A percentile compares a stretch with the other conserved stretches of the same genome.
Conservation (phyloP, 2,329 filamentous ascomycete species). For the Colletotrichum sp. region DNA sequence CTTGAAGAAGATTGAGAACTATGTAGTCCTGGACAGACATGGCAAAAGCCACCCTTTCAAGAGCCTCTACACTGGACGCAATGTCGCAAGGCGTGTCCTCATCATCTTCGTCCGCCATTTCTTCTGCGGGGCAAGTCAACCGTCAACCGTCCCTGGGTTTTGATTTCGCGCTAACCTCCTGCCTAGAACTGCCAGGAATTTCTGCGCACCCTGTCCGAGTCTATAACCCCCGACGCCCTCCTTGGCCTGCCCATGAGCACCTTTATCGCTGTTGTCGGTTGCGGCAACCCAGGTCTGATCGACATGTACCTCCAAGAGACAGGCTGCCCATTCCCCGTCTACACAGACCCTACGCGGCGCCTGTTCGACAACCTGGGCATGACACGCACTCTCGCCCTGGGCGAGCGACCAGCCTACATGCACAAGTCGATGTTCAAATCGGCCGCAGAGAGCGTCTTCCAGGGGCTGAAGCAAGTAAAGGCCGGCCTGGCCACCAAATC, state of each 20-base stretch:
- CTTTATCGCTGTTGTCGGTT: conserved; percentile 73
- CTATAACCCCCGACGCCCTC: conserved; percentile 58
- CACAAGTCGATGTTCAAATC: conserved; percentile 56
- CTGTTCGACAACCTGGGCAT: conserved; percentile 74
- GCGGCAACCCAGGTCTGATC: conserved; percentile 72
- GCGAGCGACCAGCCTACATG: conserved; percentile 68
- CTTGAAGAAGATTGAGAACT: conserved; percentile 57
- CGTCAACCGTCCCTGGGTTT: background rate
- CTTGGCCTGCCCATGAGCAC: conserved; percentile 59
- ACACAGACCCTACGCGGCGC: conserved; percentile 72
- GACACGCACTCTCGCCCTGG: conserved; percentile 66
- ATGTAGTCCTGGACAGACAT: conserved; percentile 64
- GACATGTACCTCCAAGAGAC: conserved; percentile 68
- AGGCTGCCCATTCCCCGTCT: conserved; percentile 74
- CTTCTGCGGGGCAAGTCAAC: conserved; percentile 73
- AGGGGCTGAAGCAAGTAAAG: conserved; percentile 63
- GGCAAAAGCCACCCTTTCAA: conserved; percentile 67
- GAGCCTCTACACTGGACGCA: conserved; percentile 63
- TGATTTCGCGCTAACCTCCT: background rate
- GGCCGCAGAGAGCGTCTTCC: conserved; percentile 57
- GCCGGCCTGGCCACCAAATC: conserved; percentile 64
- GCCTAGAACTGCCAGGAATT: conserved; percentile 79
- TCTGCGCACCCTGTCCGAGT: conserved; percentile 64
- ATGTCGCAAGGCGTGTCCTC: conserved; percentile 62
- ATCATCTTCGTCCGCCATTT: conserved; percentile 81